Evolutionary conservation across 169 alveolate species (phyloP), one percentile per base, ranked within the genome.

Genomic region (Plasmodium vinckei): DNA sequence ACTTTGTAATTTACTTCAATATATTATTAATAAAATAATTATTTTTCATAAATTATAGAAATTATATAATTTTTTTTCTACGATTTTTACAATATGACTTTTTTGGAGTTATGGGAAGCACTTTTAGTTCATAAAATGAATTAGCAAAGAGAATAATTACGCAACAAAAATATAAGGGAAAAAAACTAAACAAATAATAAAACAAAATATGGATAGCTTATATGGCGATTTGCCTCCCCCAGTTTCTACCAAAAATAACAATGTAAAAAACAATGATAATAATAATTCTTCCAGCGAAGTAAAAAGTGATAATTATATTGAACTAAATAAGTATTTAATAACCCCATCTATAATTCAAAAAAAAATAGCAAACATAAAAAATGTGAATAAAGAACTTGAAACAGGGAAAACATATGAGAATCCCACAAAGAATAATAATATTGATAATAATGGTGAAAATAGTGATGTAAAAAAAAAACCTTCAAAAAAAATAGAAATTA

Each of bases 181-280:
- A 15, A 13, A 15, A 15, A 15, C 1, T 13, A 12, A 51, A 4
- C 4, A 51, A 4, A 15, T 12, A 15, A 46, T 23, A 39, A 53
- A 46, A 69, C 39, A 25, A 39, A 75, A 91, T 73, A 92, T 93
- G 93, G 93, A 90, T 79, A 91, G 94, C 72, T 87, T 93, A 27
- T 93, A 93, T 68, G 94, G 95, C 5, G 95, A 93, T 86, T 70
- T 93, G 60, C 95, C 95, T 13, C 95, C 95, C 17, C 95, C 95
- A 59, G 73, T 70, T 25, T 86, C 87, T 44, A 47, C 17, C 15
- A 67, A 39, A 15, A 54, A 61, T 27, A 86, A 70, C 42, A 56
- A 49, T 1, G 9, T 67, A 65, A 82, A 54, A 47, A 86, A 86
- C 9, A 59, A 59, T 57, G 86, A 86, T 25, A 47, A 86, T 25